These are phyloP conservation scores for Heterobasidion irregulare DNA, from an alignment of 1,284 basidiomycete species.

Conservation along the genomic window DNA sequence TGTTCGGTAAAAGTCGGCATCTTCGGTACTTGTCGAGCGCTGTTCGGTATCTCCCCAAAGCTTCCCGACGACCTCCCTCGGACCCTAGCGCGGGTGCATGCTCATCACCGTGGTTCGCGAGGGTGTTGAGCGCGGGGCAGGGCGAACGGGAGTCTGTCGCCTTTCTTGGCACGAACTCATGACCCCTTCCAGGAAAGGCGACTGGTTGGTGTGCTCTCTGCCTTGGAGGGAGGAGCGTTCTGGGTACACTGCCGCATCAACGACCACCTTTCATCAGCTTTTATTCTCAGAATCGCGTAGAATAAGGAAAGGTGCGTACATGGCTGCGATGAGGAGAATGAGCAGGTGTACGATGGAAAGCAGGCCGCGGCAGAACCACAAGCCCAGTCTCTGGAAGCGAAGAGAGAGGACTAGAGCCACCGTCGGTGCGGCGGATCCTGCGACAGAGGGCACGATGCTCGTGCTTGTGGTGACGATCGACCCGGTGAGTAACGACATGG, in stretches of 20 bases:
- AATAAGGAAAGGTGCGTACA: neutral
- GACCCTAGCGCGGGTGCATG: too few species aligned
- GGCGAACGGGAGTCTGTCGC: slow-evolving; percentile 17
- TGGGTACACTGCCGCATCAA: neutral
- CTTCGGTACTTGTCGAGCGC: too few species aligned
- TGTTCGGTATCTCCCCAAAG: too few species aligned
- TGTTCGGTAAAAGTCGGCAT: too few species aligned
- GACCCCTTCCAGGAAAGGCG: neutral
- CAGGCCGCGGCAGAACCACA: neutral
- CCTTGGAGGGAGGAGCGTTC: neutral
- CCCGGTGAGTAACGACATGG: neutral
- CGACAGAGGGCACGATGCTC: neutral
- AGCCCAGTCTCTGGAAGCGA: too few species aligned
- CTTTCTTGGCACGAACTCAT: neutral
- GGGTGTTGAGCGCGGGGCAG: slow-evolving; percentile 28
- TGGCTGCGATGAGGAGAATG: neutral
- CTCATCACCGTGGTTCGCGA: slow-evolving; percentile 31
- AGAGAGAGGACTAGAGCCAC: neutral
- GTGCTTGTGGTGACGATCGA: neutral
- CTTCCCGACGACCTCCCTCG: too few species aligned
- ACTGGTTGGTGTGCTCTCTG: neutral
- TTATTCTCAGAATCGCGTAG: neutral
- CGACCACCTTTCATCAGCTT: neutral
- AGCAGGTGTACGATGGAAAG: neutral
- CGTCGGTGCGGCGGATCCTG: neutral